Conservation (phyloP, 2,329 filamentous ascomycete genomes). For the Ophiosphaerella korrae region DNA sequence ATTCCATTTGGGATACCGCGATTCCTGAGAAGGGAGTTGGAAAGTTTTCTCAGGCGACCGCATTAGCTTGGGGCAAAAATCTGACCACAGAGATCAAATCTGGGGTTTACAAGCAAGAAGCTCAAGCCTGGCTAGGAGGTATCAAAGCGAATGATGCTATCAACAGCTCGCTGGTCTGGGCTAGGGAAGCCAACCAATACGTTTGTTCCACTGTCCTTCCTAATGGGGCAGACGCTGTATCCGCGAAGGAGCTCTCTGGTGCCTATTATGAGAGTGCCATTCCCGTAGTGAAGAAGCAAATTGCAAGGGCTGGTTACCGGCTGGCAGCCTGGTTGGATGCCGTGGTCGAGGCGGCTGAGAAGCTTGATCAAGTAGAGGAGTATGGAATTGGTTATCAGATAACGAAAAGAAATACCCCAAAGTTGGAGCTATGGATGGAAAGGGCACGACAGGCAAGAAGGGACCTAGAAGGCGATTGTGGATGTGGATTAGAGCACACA, state of each 20-base stretch:
- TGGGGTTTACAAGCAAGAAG: slow-evolving; percentile 45
- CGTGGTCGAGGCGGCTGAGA: slow-evolving; percentile 28
- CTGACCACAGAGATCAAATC: slow-evolving; percentile 46
- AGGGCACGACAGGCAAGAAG: slow-evolving; percentile 31
- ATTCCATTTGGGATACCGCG: slow-evolving; percentile 52
- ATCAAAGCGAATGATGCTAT: slow-evolving; percentile 45
- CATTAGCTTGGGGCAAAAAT: slow-evolving; percentile 45
- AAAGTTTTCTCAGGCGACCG: slow-evolving; percentile 46
- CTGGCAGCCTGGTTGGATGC: slow-evolving; percentile 40
- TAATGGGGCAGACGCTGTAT: slow-evolving; percentile 43
- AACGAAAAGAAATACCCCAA: slow-evolving; percentile 16
- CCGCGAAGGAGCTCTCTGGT: slow-evolving; percentile 46
- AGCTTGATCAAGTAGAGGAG: slow-evolving; percentile 6
- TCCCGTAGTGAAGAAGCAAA: slow-evolving; percentile 49
- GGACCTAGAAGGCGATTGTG: slow-evolving; percentile 37
- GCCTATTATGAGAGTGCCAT: slow-evolving; percentile 45
- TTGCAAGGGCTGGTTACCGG: slow-evolving; percentile 49
- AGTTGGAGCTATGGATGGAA: slow-evolving; percentile 35
- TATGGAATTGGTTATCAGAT: slow-evolving; percentile 11
- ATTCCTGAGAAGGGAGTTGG: slow-evolving; percentile 52
- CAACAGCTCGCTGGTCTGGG: slow-evolving; percentile 49
- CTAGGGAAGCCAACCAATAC: slow-evolving; percentile 49
- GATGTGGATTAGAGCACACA: slow-evolving; percentile 23
- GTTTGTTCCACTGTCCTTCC: slow-evolving; percentile 52
- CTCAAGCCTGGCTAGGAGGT: slow-evolving; percentile 42